Evolutionary conservation across 768 basidiomycete genomes (phyloP).

Genomic region (Ephemerocybe angulata): DNA sequence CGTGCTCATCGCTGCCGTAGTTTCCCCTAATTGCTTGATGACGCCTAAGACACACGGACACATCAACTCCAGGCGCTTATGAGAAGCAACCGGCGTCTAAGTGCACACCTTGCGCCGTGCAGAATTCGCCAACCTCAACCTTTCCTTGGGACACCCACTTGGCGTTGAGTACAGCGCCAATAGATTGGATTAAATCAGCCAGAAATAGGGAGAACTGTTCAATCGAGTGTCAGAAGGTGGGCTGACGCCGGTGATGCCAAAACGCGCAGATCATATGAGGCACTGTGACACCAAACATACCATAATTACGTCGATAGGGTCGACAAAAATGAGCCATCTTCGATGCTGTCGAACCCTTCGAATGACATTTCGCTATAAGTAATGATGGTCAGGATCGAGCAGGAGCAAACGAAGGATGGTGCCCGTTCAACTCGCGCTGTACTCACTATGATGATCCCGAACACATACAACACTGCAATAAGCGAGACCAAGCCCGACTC

Average conservation of each 20-base stretch:
- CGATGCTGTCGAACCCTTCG: background rate
- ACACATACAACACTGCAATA: background rate
- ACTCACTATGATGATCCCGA: background rate
- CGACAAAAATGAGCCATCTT: background rate
- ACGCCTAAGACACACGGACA: no score
- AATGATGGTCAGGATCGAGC: no score
- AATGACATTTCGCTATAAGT: background rate
- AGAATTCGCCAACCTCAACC: slow-evolving; percentile 26
- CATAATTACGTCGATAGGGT: background rate
- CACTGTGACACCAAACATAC: background rate
- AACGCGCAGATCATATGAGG: no score
- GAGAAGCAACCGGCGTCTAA: background rate
- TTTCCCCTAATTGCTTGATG: no score
- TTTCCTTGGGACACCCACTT: slow-evolving; percentile 29
- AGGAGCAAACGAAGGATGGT: no score
- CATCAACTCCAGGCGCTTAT: no score
- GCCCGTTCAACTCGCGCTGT: no score
- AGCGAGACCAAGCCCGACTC: background rate
- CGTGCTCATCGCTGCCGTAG: no score
- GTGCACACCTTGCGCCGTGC: slow-evolving; percentile 27
- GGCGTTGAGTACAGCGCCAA: slow-evolving; percentile 30
- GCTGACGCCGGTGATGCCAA: no score
- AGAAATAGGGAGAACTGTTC: slow-evolving; percentile 1
- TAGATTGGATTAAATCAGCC: slow-evolving; percentile 29
- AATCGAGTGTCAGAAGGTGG: background rate